These are phyloP conservation scores for Nicotiana knightiana DNA, from an alignment of 257 asterid genomes.

Conservation along the genomic window DNA sequence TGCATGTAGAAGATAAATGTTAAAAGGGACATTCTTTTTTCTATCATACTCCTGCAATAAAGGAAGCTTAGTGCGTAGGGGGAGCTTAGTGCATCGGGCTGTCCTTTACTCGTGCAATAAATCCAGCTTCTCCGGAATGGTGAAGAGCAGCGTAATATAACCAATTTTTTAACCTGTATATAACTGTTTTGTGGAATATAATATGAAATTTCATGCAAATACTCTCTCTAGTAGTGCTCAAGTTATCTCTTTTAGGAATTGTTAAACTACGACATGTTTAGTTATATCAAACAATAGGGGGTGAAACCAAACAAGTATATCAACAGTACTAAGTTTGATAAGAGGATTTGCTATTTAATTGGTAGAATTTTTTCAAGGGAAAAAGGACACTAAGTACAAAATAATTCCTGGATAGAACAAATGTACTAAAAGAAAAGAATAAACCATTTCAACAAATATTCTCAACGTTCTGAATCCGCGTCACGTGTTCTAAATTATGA, in stretches of 20 bases:
- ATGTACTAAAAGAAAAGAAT: not conserved
- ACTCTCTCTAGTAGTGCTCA: not conserved
- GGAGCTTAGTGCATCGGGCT: too few relatives aligned
- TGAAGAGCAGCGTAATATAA: not conserved
- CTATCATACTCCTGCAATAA: conserved; percentile 1
- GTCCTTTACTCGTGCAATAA: not conserved
- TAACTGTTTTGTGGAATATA: not conserved
- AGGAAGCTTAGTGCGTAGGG: not conserved
- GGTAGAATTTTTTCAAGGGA: not conserved
- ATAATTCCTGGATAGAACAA: not conserved
- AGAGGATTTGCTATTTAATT: not conserved
- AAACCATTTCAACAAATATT: too few relatives aligned
- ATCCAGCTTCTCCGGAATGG: not conserved
- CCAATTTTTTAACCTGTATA: not conserved
- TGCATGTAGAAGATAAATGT: conserved; percentile 7
- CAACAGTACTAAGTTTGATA: not conserved
- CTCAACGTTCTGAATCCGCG: not conserved
- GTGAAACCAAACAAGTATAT: not conserved
- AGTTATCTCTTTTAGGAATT: not conserved
- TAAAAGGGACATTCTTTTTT: not conserved
- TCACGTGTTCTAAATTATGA: not conserved
- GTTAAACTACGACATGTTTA: not conserved
- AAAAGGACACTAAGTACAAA: not conserved
- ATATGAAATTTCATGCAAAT: not conserved
- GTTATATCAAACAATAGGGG: not conserved